phyloP scores from a whole-genome alignment of 2,329 filamentous ascomycete genomes.

The Clarireedia paspali region DNA sequence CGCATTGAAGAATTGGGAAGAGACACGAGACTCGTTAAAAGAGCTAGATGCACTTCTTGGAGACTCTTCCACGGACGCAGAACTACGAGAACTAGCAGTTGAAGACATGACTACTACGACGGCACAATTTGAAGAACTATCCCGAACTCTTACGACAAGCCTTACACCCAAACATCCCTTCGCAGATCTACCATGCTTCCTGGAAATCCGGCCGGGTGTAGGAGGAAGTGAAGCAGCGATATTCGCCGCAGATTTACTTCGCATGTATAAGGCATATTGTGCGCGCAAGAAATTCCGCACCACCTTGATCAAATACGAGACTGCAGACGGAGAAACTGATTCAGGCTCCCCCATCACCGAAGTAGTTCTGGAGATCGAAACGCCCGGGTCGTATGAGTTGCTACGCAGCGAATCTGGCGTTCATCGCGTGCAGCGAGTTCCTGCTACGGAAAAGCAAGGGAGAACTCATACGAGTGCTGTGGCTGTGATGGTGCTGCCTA shows the following conservation, averaged over 20 bases:
- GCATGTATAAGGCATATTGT: constrained; percentile 85
- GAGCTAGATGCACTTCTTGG: constrained; percentile 47
- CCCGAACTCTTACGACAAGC: constrained; percentile 61
- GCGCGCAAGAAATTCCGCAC: constrained; percentile 56
- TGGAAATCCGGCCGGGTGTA: constrained; percentile 87
- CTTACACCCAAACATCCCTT: constrained; percentile 87
- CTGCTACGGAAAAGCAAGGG: constrained; percentile 83
- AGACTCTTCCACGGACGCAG: constrained; percentile 42
- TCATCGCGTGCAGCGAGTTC: constrained; percentile 89
- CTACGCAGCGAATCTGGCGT: constrained; percentile 88
- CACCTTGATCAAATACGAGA: constrained; percentile 72
- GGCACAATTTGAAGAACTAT: constrained; percentile 53
- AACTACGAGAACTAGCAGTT: constrained; percentile 69
- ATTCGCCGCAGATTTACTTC: constrained; percentile 78
- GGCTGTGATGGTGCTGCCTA: constrained; percentile 85
- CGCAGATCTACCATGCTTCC: constrained; percentile 76
- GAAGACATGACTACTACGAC: constrained; percentile 71
- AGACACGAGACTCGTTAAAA: constrained; percentile 41
- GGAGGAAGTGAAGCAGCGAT: constrained; percentile 87
- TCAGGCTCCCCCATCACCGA: constrained; percentile 65
- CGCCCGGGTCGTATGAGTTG: constrained; percentile 68
- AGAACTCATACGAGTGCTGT: constrained; percentile 91
- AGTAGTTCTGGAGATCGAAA: constrained; percentile 77
- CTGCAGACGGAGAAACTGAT: constrained; percentile 54
- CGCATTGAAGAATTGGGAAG: constrained; percentile 53